Percentiles rank a stretch among this genome's conserved stretches.
phyloP scores from a whole-genome alignment of 2,329 filamentous ascomycete species.

The Chrysoporthe deuterocubensis region DNA sequence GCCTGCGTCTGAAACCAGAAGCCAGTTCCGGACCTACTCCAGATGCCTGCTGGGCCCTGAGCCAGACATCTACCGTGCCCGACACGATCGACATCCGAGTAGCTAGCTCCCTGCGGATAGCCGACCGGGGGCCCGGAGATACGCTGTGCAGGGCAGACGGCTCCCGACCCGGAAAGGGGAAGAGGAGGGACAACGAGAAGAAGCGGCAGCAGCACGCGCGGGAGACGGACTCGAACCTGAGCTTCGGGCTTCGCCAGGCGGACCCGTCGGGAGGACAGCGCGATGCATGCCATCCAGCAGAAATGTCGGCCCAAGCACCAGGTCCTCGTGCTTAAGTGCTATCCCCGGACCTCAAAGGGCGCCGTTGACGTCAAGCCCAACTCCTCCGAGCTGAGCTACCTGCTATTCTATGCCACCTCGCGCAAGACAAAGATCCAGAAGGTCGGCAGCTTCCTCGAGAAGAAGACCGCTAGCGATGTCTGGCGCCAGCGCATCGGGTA shows the following conservation, averaged over 20 bases:
- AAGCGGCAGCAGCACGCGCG: background rate
- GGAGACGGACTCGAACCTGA: background rate
- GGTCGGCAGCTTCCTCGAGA: conserved; percentile 92
- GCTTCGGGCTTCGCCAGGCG: background rate
- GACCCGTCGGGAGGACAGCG: conserved; percentile 30
- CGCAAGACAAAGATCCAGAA: conserved; percentile 95
- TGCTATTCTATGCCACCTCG: conserved; percentile 95
- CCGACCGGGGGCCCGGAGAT: background rate
- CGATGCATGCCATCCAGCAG: conserved; percentile 68
- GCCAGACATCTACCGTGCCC: background rate
- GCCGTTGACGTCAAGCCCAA: conserved; percentile 94
- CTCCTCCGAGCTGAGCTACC: conserved; percentile 93
- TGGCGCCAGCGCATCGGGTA: conserved; percentile 87
- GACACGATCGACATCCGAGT: background rate
- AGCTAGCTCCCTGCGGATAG: background rate
- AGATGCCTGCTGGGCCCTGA: background rate
- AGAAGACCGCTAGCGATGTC: conserved; percentile 89
- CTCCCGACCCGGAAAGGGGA: background rate
- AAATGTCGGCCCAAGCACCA: conserved; percentile 92
- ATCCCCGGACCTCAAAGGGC: conserved; percentile 89
- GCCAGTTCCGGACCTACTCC: no score
- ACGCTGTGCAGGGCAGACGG: background rate
- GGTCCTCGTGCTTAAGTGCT: conserved; percentile 94
- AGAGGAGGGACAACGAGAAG: background rate
- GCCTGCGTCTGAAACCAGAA: background rate